These are phyloP conservation scores for Mycena sanguinolenta DNA, from an alignment of 768 basidiomycete genomes.

Conservation along the genomic window DNA sequence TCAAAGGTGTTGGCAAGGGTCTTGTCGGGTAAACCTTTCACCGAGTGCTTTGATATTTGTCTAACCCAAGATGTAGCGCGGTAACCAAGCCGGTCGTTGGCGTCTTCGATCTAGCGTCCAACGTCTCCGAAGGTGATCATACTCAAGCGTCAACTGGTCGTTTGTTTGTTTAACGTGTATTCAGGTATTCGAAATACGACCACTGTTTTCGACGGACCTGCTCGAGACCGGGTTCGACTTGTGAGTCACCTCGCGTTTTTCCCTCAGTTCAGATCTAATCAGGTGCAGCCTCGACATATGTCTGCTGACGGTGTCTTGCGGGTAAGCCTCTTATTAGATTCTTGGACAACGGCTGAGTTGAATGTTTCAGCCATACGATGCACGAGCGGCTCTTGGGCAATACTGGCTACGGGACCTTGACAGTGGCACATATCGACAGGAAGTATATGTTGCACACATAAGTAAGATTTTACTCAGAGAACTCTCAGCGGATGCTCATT, in stretches of 20 bases:
- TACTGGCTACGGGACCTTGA: slow-evolving; percentile 97
- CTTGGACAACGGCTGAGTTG: slow-evolving; percentile 10
- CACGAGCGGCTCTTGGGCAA: slow-evolving; percentile 92
- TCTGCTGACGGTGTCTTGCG: slow-evolving; percentile 89
- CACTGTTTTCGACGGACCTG: slow-evolving; percentile 94
- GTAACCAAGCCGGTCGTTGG: slow-evolving; percentile 98
- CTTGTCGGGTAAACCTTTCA: slow-evolving; percentile 81
- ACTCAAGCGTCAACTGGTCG: not conserved
- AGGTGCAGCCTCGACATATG: slow-evolving; percentile 81
- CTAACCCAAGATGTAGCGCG: slow-evolving; percentile 60
- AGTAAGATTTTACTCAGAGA: slow-evolving; percentile 60
- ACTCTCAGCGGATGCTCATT: slow-evolving; percentile 15
- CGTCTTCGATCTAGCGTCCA: slow-evolving; percentile 95
- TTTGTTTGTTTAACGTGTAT: slow-evolving; percentile 12
- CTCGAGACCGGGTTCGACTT: slow-evolving; percentile 87
- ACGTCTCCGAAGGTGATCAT: slow-evolving; percentile 85
- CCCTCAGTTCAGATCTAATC: slow-evolving; percentile 3
- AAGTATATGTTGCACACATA: slow-evolving; percentile 93
- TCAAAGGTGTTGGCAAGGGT: slow-evolving; percentile 98
- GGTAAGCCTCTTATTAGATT: slow-evolving; percentile 59
- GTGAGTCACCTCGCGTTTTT: slow-evolving; percentile 56
- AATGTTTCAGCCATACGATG: slow-evolving; percentile 80
- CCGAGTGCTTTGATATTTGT: not conserved
- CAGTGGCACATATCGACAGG: slow-evolving; percentile 86
- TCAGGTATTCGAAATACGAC: slow-evolving; percentile 97